These are phyloP conservation scores for Leucocoprinus leucothites DNA, from an alignment of 768 basidiomycete genomes.

Conservation along the genomic window DNA sequence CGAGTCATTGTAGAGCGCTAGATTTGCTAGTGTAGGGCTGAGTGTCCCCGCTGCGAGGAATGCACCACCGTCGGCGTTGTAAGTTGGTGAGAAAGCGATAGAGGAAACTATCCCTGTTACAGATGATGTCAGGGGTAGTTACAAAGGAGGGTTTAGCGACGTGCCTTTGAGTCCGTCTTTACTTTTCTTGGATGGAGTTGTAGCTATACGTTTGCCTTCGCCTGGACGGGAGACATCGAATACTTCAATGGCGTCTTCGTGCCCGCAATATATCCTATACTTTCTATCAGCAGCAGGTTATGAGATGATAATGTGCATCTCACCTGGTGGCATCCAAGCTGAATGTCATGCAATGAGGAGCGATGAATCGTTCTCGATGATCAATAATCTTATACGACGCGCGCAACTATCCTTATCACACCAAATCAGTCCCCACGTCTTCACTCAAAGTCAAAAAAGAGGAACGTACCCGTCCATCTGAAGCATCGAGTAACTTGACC, in stretches of 20 bases:
- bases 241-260: slow-evolving; percentile 81
- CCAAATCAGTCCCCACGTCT: not conserved
- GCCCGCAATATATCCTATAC: slow-evolving; percentile 80
- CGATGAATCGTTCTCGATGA: slow-evolving; percentile 88
- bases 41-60: slow-evolving; percentile 82
- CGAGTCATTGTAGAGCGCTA: slow-evolving; percentile 65
- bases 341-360: slow-evolving; percentile 83
- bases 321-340: slow-evolving; percentile 67
- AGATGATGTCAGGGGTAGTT: not conserved
- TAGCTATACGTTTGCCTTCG: slow-evolving; percentile 64
- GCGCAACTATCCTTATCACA: slow-evolving; percentile 55
- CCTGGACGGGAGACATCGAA: slow-evolving; percentile 78
- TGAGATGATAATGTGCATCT: slow-evolving; percentile 15
- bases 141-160: not conserved
- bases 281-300: not conserved
- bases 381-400: slow-evolving; percentile 93
- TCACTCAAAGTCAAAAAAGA: not conserved
- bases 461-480: slow-evolving; percentile 62
- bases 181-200: slow-evolving; percentile 72
- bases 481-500: slow-evolving; percentile 80
- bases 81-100: slow-evolving; percentile 68
- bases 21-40: slow-evolving; percentile 48
- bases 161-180: slow-evolving; percentile 86
- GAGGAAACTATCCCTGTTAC: slow-evolving; percentile 81
- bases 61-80: slow-evolving; percentile 43